These are phyloP conservation scores for Fusarium subglutinans DNA, from an alignment of 2,329 filamentous ascomycete species.

Conservation along the genomic window DNA sequence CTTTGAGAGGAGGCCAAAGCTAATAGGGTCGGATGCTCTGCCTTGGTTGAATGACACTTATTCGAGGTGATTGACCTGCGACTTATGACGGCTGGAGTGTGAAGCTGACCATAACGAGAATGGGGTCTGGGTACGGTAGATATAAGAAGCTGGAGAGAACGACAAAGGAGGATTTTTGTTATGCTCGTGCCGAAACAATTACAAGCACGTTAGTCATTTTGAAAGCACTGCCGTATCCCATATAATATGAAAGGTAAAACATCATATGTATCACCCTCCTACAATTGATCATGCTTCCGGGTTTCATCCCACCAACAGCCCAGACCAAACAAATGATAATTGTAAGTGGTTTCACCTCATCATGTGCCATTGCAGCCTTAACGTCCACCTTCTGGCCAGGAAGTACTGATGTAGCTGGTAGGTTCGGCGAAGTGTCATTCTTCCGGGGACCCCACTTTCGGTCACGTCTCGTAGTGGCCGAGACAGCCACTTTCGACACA, in stretches of 20 bases:
- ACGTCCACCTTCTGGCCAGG: neutral
- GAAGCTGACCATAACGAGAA: no score
- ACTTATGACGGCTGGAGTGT: no score
- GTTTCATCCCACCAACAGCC: neutral
- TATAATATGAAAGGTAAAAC: accelerated
- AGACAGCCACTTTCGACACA: neutral
- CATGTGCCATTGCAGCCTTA: neutral
- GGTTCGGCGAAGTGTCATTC: neutral
- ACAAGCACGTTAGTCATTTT: no score
- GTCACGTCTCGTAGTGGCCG: no score
- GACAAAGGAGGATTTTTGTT: neutral
- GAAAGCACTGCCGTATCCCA: neutral
- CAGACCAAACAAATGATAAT: accelerated
- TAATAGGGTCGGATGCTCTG: no score
- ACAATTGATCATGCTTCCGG: neutral
- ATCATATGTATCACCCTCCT: no score
- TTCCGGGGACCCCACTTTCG: neutral
- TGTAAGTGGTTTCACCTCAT: neutral
- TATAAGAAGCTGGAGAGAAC: accelerated
- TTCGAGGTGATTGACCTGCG: no score
- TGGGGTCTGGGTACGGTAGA: no score
- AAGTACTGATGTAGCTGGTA: neutral
- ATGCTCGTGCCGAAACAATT: neutral
- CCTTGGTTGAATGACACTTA: neutral
- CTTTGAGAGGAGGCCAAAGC: no score